Conservation (phyloP, 2,329 filamentous ascomycete genomes). For the Penicillium psychrosexuale region DNA sequence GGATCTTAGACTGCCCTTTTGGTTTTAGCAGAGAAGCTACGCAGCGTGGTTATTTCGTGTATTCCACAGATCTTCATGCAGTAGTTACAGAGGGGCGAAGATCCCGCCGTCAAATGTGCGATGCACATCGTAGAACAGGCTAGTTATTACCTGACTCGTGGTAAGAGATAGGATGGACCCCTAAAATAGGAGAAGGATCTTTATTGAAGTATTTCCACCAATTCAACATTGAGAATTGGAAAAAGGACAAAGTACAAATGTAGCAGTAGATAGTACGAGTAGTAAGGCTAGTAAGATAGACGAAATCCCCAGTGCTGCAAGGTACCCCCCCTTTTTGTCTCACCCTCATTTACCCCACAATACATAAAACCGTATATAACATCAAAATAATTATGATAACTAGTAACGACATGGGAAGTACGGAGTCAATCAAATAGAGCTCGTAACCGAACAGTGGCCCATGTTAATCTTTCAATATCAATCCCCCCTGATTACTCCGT, state of each 20-base stretch:
- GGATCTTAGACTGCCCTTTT: constrained; percentile 6
- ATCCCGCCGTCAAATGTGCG: not conserved
- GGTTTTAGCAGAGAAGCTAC: not conserved
- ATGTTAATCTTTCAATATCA: not conserved
- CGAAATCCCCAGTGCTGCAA: not conserved
- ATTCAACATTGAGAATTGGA: not conserved
- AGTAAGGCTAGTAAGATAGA: not conserved
- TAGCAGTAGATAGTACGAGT: too few relatives aligned
- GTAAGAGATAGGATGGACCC: not conserved
- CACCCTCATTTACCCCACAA: constrained; percentile 6
- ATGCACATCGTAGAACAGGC: not conserved
- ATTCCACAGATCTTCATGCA: constrained; percentile 14
- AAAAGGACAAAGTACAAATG: not conserved
- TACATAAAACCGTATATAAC: not conserved
- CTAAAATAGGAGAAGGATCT: too few relatives aligned
- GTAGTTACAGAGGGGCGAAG: not conserved
- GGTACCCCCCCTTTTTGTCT: not conserved
- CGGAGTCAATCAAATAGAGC: not conserved
- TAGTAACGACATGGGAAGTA: not conserved
- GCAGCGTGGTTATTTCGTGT: not conserved
- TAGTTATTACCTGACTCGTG: not conserved
- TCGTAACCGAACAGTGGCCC: not conserved
- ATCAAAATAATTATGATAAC: not conserved
- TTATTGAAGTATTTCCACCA: not conserved
- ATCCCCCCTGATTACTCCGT: too few relatives aligned